Evolutionary conservation across 2,329 filamentous ascomycete genomes (phyloP).

Genomic region (Penicillium sp.): DNA sequence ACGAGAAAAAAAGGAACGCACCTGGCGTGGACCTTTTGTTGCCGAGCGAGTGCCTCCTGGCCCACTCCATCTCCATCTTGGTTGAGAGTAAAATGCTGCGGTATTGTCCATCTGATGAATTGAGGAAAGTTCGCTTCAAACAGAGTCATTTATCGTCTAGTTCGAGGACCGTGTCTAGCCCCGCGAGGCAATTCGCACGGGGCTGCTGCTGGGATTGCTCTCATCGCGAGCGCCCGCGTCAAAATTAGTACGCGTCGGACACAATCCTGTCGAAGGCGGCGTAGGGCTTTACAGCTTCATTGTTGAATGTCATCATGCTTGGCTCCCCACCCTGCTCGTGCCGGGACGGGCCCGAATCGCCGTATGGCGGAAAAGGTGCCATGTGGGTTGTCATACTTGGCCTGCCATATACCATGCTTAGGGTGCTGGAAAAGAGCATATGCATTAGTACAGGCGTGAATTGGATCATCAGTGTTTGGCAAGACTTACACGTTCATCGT

Average conservation of each 20-base stretch:
- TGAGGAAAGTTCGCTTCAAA: slow-evolving; percentile 32
- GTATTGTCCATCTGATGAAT: slow-evolving; percentile 31
- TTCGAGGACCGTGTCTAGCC: slow-evolving; percentile 33
- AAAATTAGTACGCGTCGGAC: slow-evolving; percentile 40
- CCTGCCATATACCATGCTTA: slow-evolving; percentile 45
- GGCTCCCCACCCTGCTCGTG: no score
- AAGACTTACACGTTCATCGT: slow-evolving; percentile 44
- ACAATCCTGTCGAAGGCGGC: slow-evolving; percentile 40
- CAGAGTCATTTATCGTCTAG: slow-evolving; percentile 32
- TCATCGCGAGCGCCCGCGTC: slow-evolving; percentile 27
- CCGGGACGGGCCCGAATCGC: no score
- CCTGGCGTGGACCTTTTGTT: slow-evolving; percentile 34
- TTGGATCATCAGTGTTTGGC: background rate
- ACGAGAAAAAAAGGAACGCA: no score
- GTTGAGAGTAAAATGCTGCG: no score
- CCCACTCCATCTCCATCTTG: background rate
- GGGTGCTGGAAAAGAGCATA: slow-evolving; percentile 33
- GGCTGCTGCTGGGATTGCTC: background rate
- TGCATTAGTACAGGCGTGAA: background rate
- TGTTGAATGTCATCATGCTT: slow-evolving; percentile 37
- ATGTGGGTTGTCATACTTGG: slow-evolving; percentile 41
- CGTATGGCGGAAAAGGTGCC: slow-evolving; percentile 29
- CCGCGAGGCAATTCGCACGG: background rate
- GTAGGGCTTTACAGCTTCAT: slow-evolving; percentile 33
- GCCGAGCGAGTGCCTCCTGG: slow-evolving; percentile 19